Evolutionary conservation across 2,329 filamentous ascomycete genomes (phyloP), one percentile per base, ranked within the genome.

Genomic region (Elsinoe ampelina): DNA sequence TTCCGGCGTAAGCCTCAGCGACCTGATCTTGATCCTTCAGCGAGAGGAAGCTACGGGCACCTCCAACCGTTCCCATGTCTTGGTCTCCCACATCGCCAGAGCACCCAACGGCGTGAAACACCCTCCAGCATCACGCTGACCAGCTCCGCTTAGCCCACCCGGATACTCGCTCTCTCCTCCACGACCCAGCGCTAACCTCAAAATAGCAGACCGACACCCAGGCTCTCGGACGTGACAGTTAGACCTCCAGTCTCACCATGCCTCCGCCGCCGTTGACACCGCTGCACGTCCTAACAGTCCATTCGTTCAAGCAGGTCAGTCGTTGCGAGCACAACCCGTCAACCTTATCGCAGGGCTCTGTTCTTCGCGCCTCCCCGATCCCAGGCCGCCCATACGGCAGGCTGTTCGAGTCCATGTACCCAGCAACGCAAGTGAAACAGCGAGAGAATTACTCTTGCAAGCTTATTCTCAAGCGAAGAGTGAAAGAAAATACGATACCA

Each of bases 21-120:
- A 11, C 20, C 10, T 26, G 41, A 45, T 22, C 45, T 34, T 8
- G 22, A 15, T 35, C 26, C 20, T 47, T 12, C 45, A 50, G 26
- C 26, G 26, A 30, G 26, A 30, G 8, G 26, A 50, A 50, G 32
- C 35, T 35, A 52, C 48, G 19, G 32, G 48, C 48, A 52, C 48
- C 48, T 52, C 34, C 34, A 39, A 39, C 34, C 32, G 48, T 52
- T 52, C 19, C 15, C 17, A 52, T 52, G 48, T 52, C 34, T 52
- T 20, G 48, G 15, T 36, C 48, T 52, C 48, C 48, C 32, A 52
- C 48, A 52, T 52, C 48, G 48, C 54, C 54, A 45, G 38, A 30
- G 54, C 41, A 56, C 43, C 39, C 54, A 56, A 56, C 54, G 54
- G 54, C 36, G 30, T 48, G 54, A 56, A 56, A 56, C 54, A 47